Percentiles rank a stretch among this genome's conserved stretches.
Evolutionary conservation across 768 basidiomycete species (phyloP).

Genomic region (Porpolomopsis calyptriformis): DNA sequence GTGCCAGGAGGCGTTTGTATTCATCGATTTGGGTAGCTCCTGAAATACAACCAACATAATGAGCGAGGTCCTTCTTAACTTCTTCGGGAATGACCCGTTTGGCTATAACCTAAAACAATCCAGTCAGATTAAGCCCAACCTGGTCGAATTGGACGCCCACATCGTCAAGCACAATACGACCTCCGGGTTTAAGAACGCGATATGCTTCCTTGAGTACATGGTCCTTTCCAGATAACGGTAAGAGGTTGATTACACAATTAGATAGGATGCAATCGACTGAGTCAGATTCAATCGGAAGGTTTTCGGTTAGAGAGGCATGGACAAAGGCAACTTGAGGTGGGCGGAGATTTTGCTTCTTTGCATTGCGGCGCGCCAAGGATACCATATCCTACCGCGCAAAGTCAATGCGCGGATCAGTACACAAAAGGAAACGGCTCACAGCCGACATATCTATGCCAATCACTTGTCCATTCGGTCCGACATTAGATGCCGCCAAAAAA

Average conservation of each 20-base stretch:
- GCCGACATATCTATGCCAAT: conserved; percentile 46
- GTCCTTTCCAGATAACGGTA: conserved; percentile 32
- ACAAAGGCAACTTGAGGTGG: conserved; percentile 43
- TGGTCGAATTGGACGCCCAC: conserved; percentile 20
- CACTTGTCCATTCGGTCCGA: conserved; percentile 38
- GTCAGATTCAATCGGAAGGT: conserved; percentile 36
- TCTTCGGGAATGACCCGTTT: conserved; percentile 32
- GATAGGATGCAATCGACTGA: conserved; percentile 47
- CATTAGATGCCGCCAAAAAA: conserved; percentile 39
- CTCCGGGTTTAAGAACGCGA: conserved; percentile 46
- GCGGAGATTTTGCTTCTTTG: conserved; percentile 26
- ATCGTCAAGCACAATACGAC: conserved; percentile 42
- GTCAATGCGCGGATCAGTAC: not conserved
- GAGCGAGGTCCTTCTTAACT: conserved; percentile 29
- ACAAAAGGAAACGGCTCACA: conserved; percentile 20
- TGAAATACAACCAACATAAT: conserved; percentile 36
- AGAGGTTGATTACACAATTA: conserved; percentile 46
- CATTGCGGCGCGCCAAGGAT: conserved; percentile 34
- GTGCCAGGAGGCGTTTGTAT: conserved; percentile 27
- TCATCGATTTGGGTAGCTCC: conserved; percentile 33
- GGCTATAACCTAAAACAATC: conserved; percentile 34
- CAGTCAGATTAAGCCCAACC: not conserved
- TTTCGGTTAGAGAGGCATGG: conserved; percentile 29
- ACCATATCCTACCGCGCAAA: conserved; percentile 37
- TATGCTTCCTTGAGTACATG: conserved; percentile 35